Evolutionary conservation across 371 early-diverging fungal species (phyloP), one percentile per base, ranked within the genome.

Genomic region (Umbelopsis sp.): DNA sequence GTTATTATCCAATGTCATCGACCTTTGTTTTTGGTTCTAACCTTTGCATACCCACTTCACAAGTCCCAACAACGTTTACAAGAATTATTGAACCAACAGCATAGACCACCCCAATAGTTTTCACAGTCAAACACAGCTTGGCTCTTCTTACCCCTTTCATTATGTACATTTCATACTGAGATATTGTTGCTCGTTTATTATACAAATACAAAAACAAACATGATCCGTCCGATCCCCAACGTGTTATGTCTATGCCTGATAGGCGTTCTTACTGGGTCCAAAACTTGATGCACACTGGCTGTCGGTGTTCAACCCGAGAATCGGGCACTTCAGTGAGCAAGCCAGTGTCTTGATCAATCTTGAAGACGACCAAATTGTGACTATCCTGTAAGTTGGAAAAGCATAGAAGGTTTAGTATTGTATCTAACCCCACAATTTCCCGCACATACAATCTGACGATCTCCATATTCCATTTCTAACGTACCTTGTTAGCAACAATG

Each of bases 51-150:
- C 29, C 29, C 29, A 1, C 1, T 29, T 7, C 41, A 10, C 41
- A 41, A 82, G 83, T 78, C 81, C 52, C 83, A 83, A 66, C 83
- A 83, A 69, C 76, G 81, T 24, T 81, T 83, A 81, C 83, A 83
- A 67, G 83, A 83, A 50, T 65, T 83, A 35, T 65, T 83, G 50
- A 76, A 75, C 62, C 72, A 71, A 24, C 83, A 81, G 64, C 72
- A 71, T 25, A 72, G 70, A 38, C 57, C 57, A 37, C 57, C 57
- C 4, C 69, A 65, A 68, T 63, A 63, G 25, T 48, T 48, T 18
- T 41, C 7, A 3, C 12, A 41, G 41, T 41, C 7, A 7, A 41
- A 41, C 41, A 41, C 7, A 41, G 44, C 2, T 32, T 51, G 9
- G 11, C 2, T 14, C 35, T 45, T 57, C 46, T 37, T 50, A 29